Percentiles rank a stretch among this genome's conserved stretches.
Evolutionary conservation across 495 filamentous ascomycete species (phyloP).

Genomic region (Penicillium malachiteum): DNA sequence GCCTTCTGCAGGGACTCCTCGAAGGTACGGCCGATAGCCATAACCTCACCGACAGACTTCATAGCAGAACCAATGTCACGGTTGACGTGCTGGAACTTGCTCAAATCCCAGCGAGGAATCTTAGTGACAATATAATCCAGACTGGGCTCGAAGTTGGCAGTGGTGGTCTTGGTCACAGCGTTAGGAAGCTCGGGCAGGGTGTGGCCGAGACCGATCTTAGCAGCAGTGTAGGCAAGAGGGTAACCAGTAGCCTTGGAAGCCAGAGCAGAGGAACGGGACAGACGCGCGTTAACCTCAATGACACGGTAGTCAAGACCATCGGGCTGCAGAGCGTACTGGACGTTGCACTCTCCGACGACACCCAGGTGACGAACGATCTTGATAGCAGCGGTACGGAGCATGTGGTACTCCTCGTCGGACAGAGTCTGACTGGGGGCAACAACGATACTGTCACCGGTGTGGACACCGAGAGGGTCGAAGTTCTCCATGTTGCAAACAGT

Average conservation of each 20-base stretch:
- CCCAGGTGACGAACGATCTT: slow-evolving; percentile 95
- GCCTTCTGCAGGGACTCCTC: slow-evolving; percentile 99
- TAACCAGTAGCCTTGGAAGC: slow-evolving; percentile 98
- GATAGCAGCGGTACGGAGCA: slow-evolving; percentile 94
- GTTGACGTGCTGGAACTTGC: slow-evolving; percentile 98
- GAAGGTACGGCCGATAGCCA: slow-evolving; percentile 97
- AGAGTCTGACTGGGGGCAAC: slow-evolving; percentile 94
- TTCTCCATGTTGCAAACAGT: slow-evolving; percentile 99
- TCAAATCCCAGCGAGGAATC: slow-evolving; percentile 95
- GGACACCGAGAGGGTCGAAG: slow-evolving; percentile 94
- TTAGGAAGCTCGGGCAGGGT: slow-evolving; percentile 93
- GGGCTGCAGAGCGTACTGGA: slow-evolving; percentile 94
- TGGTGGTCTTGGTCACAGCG: slow-evolving; percentile 96
- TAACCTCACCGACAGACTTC: slow-evolving; percentile 98
- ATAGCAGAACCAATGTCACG: slow-evolving; percentile 95
- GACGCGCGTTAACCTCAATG: slow-evolving; percentile 96
- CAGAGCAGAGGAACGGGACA: slow-evolving; percentile 90
- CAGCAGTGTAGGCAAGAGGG: slow-evolving; percentile 92
- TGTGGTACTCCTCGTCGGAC: slow-evolving; percentile 97
- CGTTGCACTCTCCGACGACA: slow-evolving; percentile 96
- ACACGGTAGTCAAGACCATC: slow-evolving; percentile 95
- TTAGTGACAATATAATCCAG: slow-evolving; percentile 98
- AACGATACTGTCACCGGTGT: slow-evolving; percentile 96
- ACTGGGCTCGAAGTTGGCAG: slow-evolving; percentile 96
- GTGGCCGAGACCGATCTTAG: slow-evolving; percentile 95